Conservation (phyloP, 306 rosid genomes). For the Malus sieversii region DNA sequence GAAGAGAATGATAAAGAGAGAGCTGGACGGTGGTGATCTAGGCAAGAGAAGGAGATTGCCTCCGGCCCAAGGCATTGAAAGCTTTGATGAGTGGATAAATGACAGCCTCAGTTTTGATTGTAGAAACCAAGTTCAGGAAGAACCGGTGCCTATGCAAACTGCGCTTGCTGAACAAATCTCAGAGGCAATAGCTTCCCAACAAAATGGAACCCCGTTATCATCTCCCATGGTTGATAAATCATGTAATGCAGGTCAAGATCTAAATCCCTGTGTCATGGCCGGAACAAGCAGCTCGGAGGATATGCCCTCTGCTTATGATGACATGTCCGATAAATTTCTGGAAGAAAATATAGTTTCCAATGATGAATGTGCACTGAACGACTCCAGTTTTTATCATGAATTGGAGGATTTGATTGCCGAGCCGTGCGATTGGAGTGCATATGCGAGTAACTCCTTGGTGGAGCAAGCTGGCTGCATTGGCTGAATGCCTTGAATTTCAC, state of each 20-base stretch:
- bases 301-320: constrained; percentile 39
- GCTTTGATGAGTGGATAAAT: constrained; percentile 12
- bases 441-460: constrained; percentile 34
- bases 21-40: constrained; percentile 32
- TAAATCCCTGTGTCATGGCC: constrained; percentile 7
- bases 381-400: constrained; percentile 58
- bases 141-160: constrained; percentile 26
- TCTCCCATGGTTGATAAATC: constrained; percentile 25
- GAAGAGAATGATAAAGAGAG: constrained; percentile 35
- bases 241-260: constrained; percentile 17
- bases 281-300: constrained; percentile 6
- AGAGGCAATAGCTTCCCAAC: constrained; percentile 13
- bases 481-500: constrained; percentile 15
- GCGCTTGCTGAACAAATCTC: constrained; percentile 30
- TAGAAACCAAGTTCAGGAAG: constrained; percentile 22
- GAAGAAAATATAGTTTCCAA: constrained; percentile 31
- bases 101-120: constrained; percentile 13
- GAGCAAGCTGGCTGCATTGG: constrained; percentile 50
- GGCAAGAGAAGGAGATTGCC: constrained; percentile 53
- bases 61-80: constrained; percentile 22
- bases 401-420: constrained; percentile 71
- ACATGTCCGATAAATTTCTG: constrained; percentile 41
- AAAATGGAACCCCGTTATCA: constrained; percentile 6
- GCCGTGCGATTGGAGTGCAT: constrained; percentile 59
- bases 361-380: constrained; percentile 48